Evolutionary conservation across 495 filamentous ascomycete genomes (phyloP), one percentile per base, ranked within the genome.

Genomic region (Thermochaetoides thermophila): DNA sequence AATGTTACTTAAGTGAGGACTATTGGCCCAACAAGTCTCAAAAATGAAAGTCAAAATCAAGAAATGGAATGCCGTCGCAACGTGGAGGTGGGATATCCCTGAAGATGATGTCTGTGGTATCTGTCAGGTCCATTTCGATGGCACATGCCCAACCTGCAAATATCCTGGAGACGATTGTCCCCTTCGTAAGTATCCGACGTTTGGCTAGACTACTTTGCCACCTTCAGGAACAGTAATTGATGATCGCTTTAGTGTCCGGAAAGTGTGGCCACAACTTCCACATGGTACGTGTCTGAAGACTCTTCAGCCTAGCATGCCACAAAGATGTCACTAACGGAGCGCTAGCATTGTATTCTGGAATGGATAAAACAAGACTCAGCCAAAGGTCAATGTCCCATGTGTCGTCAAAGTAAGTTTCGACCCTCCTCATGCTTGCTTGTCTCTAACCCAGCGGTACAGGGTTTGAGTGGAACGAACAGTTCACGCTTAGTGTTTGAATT

Each of bases 71-170:
- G 84, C 82, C 3, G 81, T 96, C 29, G 89, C 89, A 1, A 81
- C 84, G 18, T 99, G 89, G 89, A 73, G 81, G 38, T 99, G 89
- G 89, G 84, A 96, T 51, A 84, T 94, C 50, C 84, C 89, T 27
- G 85, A 92, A 45, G 89, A 96, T 61, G 89, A 99, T 45, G 84
- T 96, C 38, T 99, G 89, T 45, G 89, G 89, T 37, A 99, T 99
- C 60, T 99, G 89, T 64, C 86, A 87, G 50, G 81, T 91, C 17
- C 84, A 93, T 51, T 99, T 95, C 54, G 89, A 99, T 50, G 84
- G 85, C 16, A 95, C 89, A 8, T 99, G 89, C 59, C 84, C 87
- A 15, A 86, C 84, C 33, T 99, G 89, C 75, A 92, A 92, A 68
- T 95, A 81, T 52, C 89, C 89, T 12, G 89, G 89, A 16, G 89